phyloP scores from a whole-genome alignment of 2,329 filamentous ascomycete genomes.

The Trichophyton schoenleinii region DNA sequence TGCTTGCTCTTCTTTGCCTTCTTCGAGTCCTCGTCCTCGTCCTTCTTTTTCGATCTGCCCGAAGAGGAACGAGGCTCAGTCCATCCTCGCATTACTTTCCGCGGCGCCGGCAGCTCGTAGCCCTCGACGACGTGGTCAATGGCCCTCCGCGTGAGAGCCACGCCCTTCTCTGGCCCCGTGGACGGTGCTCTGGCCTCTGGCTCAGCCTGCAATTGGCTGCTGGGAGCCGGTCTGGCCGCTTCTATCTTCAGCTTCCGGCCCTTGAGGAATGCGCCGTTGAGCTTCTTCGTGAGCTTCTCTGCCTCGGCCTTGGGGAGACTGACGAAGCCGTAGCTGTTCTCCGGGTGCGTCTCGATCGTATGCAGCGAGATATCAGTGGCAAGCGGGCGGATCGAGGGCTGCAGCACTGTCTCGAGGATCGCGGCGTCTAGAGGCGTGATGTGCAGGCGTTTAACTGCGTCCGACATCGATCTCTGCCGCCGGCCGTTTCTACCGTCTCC shows the following conservation, averaged over 20 bases:
- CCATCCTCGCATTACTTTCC: constrained; percentile 83
- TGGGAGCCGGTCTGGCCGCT: constrained; percentile 44
- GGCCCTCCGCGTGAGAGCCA: constrained; percentile 41
- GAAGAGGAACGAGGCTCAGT: constrained; percentile 47
- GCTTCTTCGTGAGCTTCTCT: constrained; percentile 80
- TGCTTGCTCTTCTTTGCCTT: constrained; percentile 46
- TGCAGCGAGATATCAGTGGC: constrained; percentile 84
- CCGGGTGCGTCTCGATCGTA: constrained; percentile 71
- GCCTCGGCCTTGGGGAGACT: constrained; percentile 71
- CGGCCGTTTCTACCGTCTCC: neutral
- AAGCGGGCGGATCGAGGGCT: constrained; percentile 50
- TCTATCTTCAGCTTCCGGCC: constrained; percentile 78
- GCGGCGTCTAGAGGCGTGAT: constrained; percentile 73
- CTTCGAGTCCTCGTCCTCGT: constrained; percentile 45
- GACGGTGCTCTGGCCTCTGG: constrained; percentile 23
- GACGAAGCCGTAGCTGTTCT: constrained; percentile 80
- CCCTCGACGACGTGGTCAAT: constrained; percentile 47
- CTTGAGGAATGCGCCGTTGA: constrained; percentile 74
- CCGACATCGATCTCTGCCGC: constrained; percentile 20
- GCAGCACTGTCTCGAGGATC: constrained; percentile 59
- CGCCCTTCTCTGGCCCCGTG: constrained; percentile 29
- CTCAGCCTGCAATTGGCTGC: neutral
- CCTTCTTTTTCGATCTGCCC: constrained; percentile 35
- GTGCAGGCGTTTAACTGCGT: constrained; percentile 51
- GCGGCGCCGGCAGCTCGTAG: constrained; percentile 56